phyloP scores from a whole-genome alignment of 2,329 filamentous ascomycete species.

The Fusarium euwallaceae region DNA sequence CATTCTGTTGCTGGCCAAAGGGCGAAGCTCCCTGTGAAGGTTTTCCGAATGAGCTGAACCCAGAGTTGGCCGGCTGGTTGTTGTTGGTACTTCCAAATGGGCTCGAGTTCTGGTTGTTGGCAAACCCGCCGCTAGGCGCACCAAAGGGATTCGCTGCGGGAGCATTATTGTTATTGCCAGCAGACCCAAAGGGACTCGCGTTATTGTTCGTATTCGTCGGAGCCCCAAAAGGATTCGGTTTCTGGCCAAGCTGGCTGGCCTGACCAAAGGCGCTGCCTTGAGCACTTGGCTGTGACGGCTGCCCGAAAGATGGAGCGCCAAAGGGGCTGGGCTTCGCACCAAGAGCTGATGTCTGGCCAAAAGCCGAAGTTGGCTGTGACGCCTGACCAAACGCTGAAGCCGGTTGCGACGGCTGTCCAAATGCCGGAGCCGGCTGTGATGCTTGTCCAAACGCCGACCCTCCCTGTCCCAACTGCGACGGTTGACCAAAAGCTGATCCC shows the following conservation, averaged over 20 bases:
- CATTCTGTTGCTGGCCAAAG: slow-evolving; percentile 38
- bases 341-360: slow-evolving; percentile 52
- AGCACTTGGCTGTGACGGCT: slow-evolving; percentile 50
- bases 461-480: not conserved
- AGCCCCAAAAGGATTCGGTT: slow-evolving; percentile 55
- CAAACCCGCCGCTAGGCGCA: slow-evolving; percentile 27
- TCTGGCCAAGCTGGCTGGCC: slow-evolving; percentile 53
- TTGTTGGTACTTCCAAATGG: slow-evolving; percentile 38
- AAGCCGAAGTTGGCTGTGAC: slow-evolving; percentile 47
- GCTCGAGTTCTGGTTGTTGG: slow-evolving; percentile 31
- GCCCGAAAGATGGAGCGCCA: slow-evolving; percentile 50
- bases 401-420: slow-evolving; percentile 55
- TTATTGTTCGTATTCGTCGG: slow-evolving; percentile 37
- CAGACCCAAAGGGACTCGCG: slow-evolving; percentile 46
- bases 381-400: slow-evolving; percentile 60
- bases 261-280: slow-evolving; percentile 51
- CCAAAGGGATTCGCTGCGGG: slow-evolving; percentile 49
- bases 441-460: slow-evolving; percentile 4
- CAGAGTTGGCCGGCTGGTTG: slow-evolving; percentile 33
- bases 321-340: slow-evolving; percentile 51
- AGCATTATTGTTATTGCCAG: slow-evolving; percentile 37
- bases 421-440: slow-evolving; percentile 56
- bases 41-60: slow-evolving; percentile 46
- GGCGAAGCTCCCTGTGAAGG: slow-evolving; percentile 38
- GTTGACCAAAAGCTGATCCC: not conserved